These are phyloP conservation scores for Elymus sibiricus DNA, from an alignment of 176 grass and related monocot species.

Conservation along the genomic window DNA sequence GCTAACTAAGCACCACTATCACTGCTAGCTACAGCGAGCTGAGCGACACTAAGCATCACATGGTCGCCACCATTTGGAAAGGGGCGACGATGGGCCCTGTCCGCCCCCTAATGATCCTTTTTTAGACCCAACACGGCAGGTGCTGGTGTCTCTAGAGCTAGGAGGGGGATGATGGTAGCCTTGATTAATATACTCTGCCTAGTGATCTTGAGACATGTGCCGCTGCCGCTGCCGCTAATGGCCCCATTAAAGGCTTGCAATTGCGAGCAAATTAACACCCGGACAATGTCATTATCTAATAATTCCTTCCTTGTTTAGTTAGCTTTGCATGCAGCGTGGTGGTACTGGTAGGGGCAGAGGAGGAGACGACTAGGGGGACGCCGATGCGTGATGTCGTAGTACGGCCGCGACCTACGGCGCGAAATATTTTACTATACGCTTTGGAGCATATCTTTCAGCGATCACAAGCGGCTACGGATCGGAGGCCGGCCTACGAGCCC, in stretches of 20 bases:
- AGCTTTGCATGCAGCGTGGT: not conserved
- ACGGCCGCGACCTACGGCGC: constrained; percentile 21
- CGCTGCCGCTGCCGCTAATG: constrained; percentile 25
- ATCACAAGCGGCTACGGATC: constrained; percentile 53
- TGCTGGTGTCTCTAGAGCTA: constrained; percentile 42
- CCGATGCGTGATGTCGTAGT: not conserved
- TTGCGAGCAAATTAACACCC: constrained; percentile 20
- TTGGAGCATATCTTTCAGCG: constrained; percentile 46
- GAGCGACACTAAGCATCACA: constrained; percentile 37
- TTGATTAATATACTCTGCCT: constrained; percentile 32
- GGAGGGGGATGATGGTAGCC: not conserved
- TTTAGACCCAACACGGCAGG: constrained; percentile 51
- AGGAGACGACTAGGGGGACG: not conserved
- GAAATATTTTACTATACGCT: constrained; percentile 39
- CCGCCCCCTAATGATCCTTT: constrained; percentile 40
- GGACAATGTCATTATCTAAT: too few species aligned
- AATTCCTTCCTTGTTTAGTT: not conserved
- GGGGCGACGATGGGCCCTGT: not conserved
- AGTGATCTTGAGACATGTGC: constrained; percentile 64
- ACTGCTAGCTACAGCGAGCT: not conserved
- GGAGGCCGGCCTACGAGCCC: not conserved
- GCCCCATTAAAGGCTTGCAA: constrained; percentile 36
- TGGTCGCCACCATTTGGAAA: constrained; percentile 50
- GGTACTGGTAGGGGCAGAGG: not conserved
- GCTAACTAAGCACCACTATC: not conserved